Evolutionary conservation across 2,329 filamentous ascomycete genomes (phyloP).

Genomic region (Cercospora sesami): DNA sequence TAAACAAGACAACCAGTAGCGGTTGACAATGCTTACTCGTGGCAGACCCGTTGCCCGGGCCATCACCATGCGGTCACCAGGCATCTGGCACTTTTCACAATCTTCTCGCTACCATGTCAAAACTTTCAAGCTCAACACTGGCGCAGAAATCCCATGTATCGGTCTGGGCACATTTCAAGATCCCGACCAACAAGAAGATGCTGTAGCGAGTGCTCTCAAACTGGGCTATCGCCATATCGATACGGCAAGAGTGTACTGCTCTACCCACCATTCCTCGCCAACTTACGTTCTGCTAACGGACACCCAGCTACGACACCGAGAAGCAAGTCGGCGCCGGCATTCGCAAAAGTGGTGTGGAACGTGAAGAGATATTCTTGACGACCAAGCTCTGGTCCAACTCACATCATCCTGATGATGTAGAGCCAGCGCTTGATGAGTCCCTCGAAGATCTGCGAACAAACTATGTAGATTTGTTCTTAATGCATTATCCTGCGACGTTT

Average conservation of each 20-base stretch:
- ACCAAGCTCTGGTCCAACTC: background rate
- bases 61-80: background rate
- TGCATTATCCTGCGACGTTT: background rate
- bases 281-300: background rate
- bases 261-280: too few species aligned
- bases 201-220: background rate
- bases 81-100: background rate
- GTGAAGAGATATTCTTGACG: background rate
- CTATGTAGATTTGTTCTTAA: background rate
- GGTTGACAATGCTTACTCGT: background rate
- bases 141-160: conserved; percentile 18
- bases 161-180: conserved; percentile 44
- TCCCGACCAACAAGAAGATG: conserved; percentile 44
- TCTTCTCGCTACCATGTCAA: background rate
- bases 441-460: background rate
- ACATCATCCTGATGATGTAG: background rate
- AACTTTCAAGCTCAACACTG: background rate
- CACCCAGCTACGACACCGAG: background rate
- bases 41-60: background rate
- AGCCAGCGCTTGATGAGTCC: background rate
- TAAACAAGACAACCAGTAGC: background rate
- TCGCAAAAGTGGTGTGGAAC: background rate
- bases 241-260: background rate
- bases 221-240: background rate
- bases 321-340: background rate